These are phyloP conservation scores for Candida succiphila DNA, from an alignment of 805 yeast genomes.

Conservation along the genomic window DNA sequence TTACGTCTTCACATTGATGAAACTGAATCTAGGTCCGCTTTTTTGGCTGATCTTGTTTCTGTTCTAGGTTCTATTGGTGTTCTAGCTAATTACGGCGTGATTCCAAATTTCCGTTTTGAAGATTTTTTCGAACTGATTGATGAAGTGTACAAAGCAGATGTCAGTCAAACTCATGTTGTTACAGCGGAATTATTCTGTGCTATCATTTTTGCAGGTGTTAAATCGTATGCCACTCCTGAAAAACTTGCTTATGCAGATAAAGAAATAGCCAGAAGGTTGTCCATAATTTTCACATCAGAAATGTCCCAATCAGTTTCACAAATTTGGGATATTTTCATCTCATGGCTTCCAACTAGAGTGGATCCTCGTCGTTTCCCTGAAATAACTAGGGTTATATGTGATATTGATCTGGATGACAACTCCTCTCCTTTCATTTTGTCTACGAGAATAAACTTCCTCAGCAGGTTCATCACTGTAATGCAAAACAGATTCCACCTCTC, in stretches of 20 bases:
- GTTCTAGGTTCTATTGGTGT: conserved; percentile 41
- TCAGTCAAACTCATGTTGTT: conserved; percentile 68
- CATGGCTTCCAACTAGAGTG: conserved; percentile 62
- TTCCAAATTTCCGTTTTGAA: conserved; percentile 31
- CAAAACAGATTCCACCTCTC: conserved; percentile 35
- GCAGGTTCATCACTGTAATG: conserved; percentile 24
- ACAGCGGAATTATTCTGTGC: conserved; percentile 65
- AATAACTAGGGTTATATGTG: conserved; percentile 32
- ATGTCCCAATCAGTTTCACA: conserved; percentile 64
- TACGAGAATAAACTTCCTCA: conserved; percentile 46
- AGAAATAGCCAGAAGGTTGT: conserved; percentile 34
- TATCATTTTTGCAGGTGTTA: conserved; percentile 41
- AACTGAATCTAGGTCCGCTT: conserved; percentile 58
- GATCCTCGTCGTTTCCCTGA: conserved; percentile 61
- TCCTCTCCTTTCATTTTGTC: conserved; percentile 54
- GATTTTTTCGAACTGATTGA: conserved; percentile 44
- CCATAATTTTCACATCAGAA: conserved; percentile 38
- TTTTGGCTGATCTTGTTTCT: conserved; percentile 56
- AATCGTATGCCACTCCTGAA: conserved; percentile 23
- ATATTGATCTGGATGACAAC: conserved; percentile 39
- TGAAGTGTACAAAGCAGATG: conserved; percentile 48
- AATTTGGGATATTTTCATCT: conserved; percentile 68
- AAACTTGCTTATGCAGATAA: conserved; percentile 30
- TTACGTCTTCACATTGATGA: conserved; percentile 48
- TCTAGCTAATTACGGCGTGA: conserved; percentile 35